Percentiles rank a stretch among this genome's conserved stretches.
Conservation (phyloP, 225 moss, liverwort and hornwort genomes). For the Pseudisothecium myosuroides region DNA sequence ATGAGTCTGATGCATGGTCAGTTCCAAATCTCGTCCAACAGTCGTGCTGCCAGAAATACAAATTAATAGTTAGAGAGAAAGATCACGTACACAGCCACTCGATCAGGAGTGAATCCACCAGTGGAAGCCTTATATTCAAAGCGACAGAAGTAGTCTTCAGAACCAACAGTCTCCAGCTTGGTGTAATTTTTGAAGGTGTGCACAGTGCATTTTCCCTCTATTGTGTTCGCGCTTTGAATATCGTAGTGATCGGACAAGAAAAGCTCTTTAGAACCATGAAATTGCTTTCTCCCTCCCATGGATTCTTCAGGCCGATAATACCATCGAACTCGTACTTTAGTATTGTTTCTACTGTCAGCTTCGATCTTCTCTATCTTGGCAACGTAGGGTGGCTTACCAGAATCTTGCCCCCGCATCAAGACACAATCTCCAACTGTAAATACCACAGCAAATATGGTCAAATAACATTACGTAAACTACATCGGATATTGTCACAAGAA, state of each 20-base stretch:
- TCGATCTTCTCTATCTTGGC: slow-evolving; percentile 69
- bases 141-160: slow-evolving; percentile 58
- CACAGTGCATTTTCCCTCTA: slow-evolving; percentile 62
- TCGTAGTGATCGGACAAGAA: slow-evolving; percentile 68
- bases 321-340: slow-evolving; percentile 49
- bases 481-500: neutral
- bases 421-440: slow-evolving; percentile 51
- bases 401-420: slow-evolving; percentile 54
- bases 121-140: slow-evolving; percentile 68
- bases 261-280: slow-evolving; percentile 62
- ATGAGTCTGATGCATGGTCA: neutral
- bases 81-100: slow-evolving; percentile 56
- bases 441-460: neutral
- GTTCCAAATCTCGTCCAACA: neutral
- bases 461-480: neutral
- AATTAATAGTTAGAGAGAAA: neutral
- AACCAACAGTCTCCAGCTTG: slow-evolving; percentile 52
- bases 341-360: slow-evolving; percentile 35
- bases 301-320: slow-evolving; percentile 79
- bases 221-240: slow-evolving; percentile 53
- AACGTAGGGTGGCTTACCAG: slow-evolving; percentile 53
- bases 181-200: slow-evolving; percentile 67
- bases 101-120: slow-evolving; percentile 57
- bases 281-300: slow-evolving; percentile 57
- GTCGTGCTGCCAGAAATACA: neutral